Evolutionary conservation across 306 rosid species (phyloP).

Genomic region (Medicago arabica): DNA sequence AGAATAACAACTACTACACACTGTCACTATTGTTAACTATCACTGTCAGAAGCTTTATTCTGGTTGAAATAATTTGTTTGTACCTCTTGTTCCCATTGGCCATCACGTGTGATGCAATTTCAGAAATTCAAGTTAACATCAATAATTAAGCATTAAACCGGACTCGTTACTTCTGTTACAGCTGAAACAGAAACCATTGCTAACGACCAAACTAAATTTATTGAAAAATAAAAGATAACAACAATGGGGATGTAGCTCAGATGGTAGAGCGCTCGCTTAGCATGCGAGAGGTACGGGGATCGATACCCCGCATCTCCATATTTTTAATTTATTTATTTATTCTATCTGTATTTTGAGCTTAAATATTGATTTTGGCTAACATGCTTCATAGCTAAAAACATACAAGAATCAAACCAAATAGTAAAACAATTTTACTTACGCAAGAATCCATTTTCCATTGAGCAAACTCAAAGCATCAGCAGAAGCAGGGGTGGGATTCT

Average conservation of each 20-base stretch:
- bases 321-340: too few species aligned
- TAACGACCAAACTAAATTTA: too few species aligned
- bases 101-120: background rate
- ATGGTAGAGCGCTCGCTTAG: slow-evolving; percentile 99
- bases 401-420: background rate
- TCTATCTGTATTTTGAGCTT: too few species aligned
- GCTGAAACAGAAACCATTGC: too few species aligned
- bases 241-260: slow-evolving; percentile 59
- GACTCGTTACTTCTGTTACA: too few species aligned
- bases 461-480: slow-evolving; percentile 83
- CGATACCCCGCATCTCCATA: too few species aligned
- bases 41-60: background rate
- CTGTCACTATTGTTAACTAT: background rate
- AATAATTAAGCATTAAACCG: too few species aligned
- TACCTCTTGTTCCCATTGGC: background rate
- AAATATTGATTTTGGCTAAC: too few species aligned
- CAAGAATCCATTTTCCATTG: slow-evolving; percentile 95
- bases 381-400: too few species aligned
- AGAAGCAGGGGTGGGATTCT: slow-evolving; percentile 86
- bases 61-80: background rate
- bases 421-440: slow-evolving; percentile 49
- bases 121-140: too few species aligned
- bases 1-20: background rate
- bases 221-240: too few species aligned
- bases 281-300: slow-evolving; percentile 81